These are phyloP conservation scores for Vitellaria paradoxa DNA, from an alignment of 179 eudicot genomes.

Conservation along the genomic window DNA sequence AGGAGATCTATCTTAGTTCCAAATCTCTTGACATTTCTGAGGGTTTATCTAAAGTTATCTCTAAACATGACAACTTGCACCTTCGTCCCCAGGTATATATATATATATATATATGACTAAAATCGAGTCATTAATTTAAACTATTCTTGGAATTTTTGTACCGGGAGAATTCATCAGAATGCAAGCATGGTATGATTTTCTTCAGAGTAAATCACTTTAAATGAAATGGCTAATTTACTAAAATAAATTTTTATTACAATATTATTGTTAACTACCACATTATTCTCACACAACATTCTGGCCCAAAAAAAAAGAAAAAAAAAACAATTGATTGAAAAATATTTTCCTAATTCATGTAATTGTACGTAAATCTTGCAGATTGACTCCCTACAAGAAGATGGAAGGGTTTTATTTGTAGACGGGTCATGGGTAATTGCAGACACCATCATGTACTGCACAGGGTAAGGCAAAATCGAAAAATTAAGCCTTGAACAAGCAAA, in stretches of 20 bases:
- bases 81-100: conserved; percentile 57
- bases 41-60: conserved; percentile 64
- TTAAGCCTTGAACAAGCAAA: neutral
- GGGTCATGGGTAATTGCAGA: conserved; percentile 64
- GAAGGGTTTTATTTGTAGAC: conserved; percentile 52
- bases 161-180: too few relatives aligned
- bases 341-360: too few relatives aligned
- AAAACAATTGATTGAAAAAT: too few relatives aligned
- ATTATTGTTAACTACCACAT: too few relatives aligned
- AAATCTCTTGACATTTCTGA: conserved; percentile 48
- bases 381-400: conserved; percentile 59
- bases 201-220: too few relatives aligned
- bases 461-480: conserved; percentile 32
- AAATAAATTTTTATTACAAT: too few relatives aligned
- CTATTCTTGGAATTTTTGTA: too few relatives aligned
- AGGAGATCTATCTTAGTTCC: conserved; percentile 61
- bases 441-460: conserved; percentile 77
- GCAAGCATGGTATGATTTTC: too few relatives aligned
- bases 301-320: too few relatives aligned
- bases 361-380: conserved; percentile 37
- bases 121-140: neutral
- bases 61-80: conserved; percentile 50
- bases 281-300: too few relatives aligned
- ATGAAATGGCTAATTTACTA: too few relatives aligned
- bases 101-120: neutral